Base-by-base conservation (phyloP, 768 basidiomycete species). In the Mycena leptocephala region DNA sequence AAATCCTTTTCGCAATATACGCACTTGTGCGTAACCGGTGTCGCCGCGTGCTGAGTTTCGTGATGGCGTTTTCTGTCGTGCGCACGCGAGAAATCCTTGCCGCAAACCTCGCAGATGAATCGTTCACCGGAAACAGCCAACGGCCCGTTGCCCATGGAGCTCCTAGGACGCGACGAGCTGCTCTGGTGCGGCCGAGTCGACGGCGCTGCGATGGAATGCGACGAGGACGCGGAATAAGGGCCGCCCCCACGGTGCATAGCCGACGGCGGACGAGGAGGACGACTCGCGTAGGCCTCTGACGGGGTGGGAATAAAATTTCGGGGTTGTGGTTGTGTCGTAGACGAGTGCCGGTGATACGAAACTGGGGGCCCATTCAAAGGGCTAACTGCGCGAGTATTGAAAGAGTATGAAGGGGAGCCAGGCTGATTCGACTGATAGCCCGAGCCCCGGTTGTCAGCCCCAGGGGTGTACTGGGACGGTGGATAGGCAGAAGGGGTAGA, bases 51-150 rank as follows among this genome's bases (percentile, higher is more conserved):
- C 79, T 95, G 93, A 20, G 93, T 94, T 84, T 95, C 94, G 78
- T 91, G 91, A 84, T 96, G 95, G 76, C 95, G 90, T 85, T 95
- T 95, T 78, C 94, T 91, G 84, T 96, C 95, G 84, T 95, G 94
- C 72, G 93, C 89, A 76, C 95, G 91, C 39, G 94, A 95, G 83
- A 96, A 96, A 30, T 94, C 93, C 84, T 94, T 93, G 66, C 92
- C 92, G 83, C 95, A 96, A 78, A 90, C 89, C 72, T 93, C 91
- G 85, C 95, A 96, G 70, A 89, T 87, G 85, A 89, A 94, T 46
- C 94, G 91, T 81, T 95, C 94, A 62, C 89, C 89, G 72, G 78
- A 70, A 79, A 89, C 78, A 74, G 87, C 87, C 79, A 37, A 26
- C 33, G 68, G 32, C 7, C 78, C 85, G 78, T 82, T 35, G 53